Percentiles rank a stretch among this genome's conserved stretches.
Evolutionary conservation across 1,139 yeast genomes (phyloP).

Genomic region (Suhomyces choctaworum): DNA sequence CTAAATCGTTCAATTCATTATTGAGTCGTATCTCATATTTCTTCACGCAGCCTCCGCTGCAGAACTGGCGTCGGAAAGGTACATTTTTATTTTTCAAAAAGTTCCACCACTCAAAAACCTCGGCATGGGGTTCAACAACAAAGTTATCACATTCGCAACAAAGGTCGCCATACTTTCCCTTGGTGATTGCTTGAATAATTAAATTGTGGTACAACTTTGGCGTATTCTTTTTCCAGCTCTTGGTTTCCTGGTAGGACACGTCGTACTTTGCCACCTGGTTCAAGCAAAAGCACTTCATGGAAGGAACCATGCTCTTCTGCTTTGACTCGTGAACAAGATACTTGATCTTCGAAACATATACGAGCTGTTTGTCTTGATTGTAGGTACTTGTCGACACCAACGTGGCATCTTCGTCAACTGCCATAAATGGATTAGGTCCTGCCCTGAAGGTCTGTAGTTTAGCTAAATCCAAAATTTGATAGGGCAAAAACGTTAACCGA

Average conservation of each 20-base stretch:
- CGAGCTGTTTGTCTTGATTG: conserved; percentile 16
- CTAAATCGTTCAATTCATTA: conserved; percentile 8
- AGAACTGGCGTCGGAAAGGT: conserved; percentile 48
- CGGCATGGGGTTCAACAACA: conserved; percentile 53
- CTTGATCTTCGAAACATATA: conserved; percentile 28
- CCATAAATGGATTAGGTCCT: conserved; percentile 46
- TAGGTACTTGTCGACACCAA: conserved; percentile 17
- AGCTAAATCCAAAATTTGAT: conserved; percentile 49
- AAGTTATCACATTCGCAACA: conserved; percentile 51
- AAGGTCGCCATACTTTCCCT: conserved; percentile 44
- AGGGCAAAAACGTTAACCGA: conserved; percentile 52
- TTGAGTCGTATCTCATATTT: conserved; percentile 17
- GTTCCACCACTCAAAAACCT: conserved; percentile 65
- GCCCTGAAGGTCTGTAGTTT: conserved; percentile 48
- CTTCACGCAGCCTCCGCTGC: conserved; percentile 43
- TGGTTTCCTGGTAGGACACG: conserved; percentile 46
- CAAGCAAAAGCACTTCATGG: conserved; percentile 43
- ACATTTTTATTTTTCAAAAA: conserved; percentile 38
- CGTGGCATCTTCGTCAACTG: conserved; percentile 32
- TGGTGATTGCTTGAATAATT: conserved; percentile 45
- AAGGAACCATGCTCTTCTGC: conserved; percentile 24
- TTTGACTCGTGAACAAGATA: conserved; percentile 14
- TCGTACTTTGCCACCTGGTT: conserved; percentile 46
- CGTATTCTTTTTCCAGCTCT: conserved; percentile 42
- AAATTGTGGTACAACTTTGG: conserved; percentile 36